Percentiles rank a stretch among this genome's conserved stretches.
Conservation (phyloP, 805 yeast genomes). For the Kluyveromyces lactis region DNA sequence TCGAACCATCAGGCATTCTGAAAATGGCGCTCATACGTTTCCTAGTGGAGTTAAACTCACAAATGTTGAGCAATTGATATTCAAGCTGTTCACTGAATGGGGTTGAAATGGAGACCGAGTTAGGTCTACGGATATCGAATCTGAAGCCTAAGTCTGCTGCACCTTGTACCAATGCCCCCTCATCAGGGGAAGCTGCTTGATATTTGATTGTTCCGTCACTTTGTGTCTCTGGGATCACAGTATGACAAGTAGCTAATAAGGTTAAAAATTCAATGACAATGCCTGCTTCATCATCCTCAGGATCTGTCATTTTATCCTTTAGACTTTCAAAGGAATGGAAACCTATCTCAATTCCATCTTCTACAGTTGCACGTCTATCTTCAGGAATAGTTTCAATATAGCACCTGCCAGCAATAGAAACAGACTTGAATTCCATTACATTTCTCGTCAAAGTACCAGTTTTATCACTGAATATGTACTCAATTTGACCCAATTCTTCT, state of each 20-base stretch:
- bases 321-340: conserved; percentile 63
- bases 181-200: conserved; percentile 99
- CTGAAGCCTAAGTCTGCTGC: conserved; percentile 84
- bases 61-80: conserved; percentile 77
- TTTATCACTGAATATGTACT: conserved; percentile 91
- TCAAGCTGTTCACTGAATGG: conserved; percentile 42
- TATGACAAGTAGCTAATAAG: conserved; percentile 85
- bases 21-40: conserved; percentile 96
- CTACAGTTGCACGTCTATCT: conserved; percentile 62
- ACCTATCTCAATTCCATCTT: conserved; percentile 79
- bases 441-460: conserved; percentile 96
- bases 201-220: conserved; percentile 66
- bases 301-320: conserved; percentile 36
- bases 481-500: conserved; percentile 95
- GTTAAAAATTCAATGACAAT: conserved; percentile 71
- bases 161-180: conserved; percentile 97
- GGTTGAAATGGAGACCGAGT: conserved; percentile 57
- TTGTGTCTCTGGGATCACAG: conserved; percentile 87
- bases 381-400: conserved; percentile 88
- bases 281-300: conserved; percentile 37
- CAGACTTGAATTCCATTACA: conserved; percentile 92
- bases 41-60: conserved; percentile 96
- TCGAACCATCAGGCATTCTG: conserved; percentile 88
- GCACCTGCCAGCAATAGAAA: conserved; percentile 87
- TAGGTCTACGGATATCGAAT: conserved; percentile 80